Base-by-base conservation (phyloP, 768 basidiomycete genomes). In the Amanita rubescens region DNA sequence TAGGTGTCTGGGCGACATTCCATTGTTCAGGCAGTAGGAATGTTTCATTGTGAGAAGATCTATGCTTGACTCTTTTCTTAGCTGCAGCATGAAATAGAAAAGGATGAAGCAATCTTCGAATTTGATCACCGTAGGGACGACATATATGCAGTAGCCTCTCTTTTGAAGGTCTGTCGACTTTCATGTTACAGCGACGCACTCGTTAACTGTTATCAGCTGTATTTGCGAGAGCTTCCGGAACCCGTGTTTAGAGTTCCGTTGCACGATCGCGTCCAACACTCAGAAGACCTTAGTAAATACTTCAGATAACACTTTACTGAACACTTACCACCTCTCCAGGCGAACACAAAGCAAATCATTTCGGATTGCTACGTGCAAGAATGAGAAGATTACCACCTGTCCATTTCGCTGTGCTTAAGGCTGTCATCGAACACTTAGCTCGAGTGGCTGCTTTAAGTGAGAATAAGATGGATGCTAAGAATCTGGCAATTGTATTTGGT, bases 391-490 rank as follows among this genome's bases (percentile, higher is more conserved):
- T 96, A 38, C 90, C 92, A 1, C 68, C 80, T 2, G 81, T 95
- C 35, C 94, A 95, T 61, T 88, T 92, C 60, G 85, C 87, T 5
- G 90, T 90, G 0, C 76, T 95, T 56, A 87, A 81, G 59, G 80
- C 84, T 8, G 63, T 94, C 24, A 67, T 94, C 17, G 93, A 94
- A 58, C 94, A 95, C 66, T 78, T 96, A 15, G 73, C 84, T 2
- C 78, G 85, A 12, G 82, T 96, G 12, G 78, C 82, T 2, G 71
- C 82, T 4, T 73, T 74, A 33, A 74, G 75, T 19, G 82, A 85
- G 64, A 96, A 94, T 65, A 95, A 94, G 69, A 96, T 96, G 94
- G 94, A 93, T 61, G 75, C 85, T 3, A 92, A 86, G 73, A 96
- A 95, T 63, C 72, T 96, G 20, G 90, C 92, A 3, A 94, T 96